Evolutionary conservation across 805 yeast species (phyloP).

Genomic region (Ogataea degrootiae): DNA sequence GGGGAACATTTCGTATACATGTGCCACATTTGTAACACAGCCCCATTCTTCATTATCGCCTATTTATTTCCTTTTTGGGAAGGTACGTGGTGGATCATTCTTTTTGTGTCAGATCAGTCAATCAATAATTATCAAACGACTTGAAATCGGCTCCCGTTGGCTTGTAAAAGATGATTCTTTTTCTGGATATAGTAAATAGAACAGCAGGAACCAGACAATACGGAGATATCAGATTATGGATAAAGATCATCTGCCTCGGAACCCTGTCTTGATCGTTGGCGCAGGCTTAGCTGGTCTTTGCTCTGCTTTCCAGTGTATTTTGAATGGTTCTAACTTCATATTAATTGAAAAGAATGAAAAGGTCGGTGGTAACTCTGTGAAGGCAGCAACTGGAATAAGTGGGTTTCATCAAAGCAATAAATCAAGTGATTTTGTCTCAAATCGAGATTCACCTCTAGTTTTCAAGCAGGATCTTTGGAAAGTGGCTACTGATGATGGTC

Average conservation of each 20-base stretch:
- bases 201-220: too few species aligned
- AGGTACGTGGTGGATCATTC: not conserved
- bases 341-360: slow-evolving; percentile 53
- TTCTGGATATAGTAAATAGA: too few species aligned
- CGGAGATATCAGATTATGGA: not conserved
- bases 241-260: slow-evolving; percentile 21
- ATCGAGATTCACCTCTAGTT: slow-evolving; percentile 50
- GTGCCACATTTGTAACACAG: too few species aligned
- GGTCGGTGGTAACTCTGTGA: slow-evolving; percentile 57
- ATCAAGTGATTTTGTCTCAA: slow-evolving; percentile 31
- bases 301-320: slow-evolving; percentile 47
- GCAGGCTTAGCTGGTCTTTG: slow-evolving; percentile 63
- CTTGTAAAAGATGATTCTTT: too few species aligned
- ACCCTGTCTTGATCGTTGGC: slow-evolving; percentile 52
- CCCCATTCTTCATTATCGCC: not conserved
- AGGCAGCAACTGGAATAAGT: slow-evolving; percentile 62
- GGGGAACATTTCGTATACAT: too few species aligned
- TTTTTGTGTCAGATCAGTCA: not conserved
- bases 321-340: slow-evolving; percentile 46
- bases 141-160: too few species aligned
- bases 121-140: too few species aligned
- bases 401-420: slow-evolving; percentile 60
- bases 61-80: not conserved
- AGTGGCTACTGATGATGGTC: slow-evolving; percentile 39
- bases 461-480: slow-evolving; percentile 61